Percentiles rank a stretch among this genome's conserved stretches.
Evolutionary conservation across 495 filamentous ascomycete genomes (phyloP).

Genomic region (Penicillium parvum): DNA sequence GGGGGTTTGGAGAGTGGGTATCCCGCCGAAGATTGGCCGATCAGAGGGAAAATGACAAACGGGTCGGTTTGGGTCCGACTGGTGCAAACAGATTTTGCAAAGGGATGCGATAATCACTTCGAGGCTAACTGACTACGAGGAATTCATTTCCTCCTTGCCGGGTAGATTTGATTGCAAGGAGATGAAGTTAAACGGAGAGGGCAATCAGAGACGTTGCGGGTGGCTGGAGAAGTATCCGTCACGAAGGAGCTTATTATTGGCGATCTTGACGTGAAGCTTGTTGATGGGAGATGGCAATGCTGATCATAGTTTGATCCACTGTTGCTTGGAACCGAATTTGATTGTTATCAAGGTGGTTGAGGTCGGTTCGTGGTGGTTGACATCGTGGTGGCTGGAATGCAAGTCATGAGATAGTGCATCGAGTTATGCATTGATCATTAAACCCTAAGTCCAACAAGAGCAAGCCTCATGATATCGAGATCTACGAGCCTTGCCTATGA

Average conservation of each 20-base stretch:
- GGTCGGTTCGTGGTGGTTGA: too few relatives aligned
- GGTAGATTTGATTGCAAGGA: constrained; percentile 3
- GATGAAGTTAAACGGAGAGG: not conserved
- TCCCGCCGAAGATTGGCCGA: constrained; percentile 15
- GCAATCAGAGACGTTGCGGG: not conserved
- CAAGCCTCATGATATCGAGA: too few relatives aligned
- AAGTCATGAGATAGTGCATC: too few relatives aligned
- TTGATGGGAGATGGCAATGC: constrained; percentile 3
- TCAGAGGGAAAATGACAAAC: constrained; percentile 7
- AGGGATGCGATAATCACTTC: not conserved
- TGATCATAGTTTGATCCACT: constrained; percentile 11
- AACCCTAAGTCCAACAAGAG: too few relatives aligned
- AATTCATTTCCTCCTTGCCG: constrained; percentile 10
- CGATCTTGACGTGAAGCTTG: constrained; percentile 12
- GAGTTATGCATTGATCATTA: too few relatives aligned
- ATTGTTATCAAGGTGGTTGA: too few relatives aligned
- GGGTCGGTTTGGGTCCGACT: not conserved
- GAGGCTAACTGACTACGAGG: too few relatives aligned
- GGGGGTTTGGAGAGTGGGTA: not conserved
- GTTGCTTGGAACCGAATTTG: constrained; percentile 2
- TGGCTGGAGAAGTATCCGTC: not conserved
- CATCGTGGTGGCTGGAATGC: too few relatives aligned
- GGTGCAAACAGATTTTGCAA: not conserved
- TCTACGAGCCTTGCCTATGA: too few relatives aligned
- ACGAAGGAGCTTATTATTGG: constrained; percentile 6